phyloP scores from a whole-genome alignment of 2,329 filamentous ascomycete species.

The Chrysoporthe puriensis region DNA sequence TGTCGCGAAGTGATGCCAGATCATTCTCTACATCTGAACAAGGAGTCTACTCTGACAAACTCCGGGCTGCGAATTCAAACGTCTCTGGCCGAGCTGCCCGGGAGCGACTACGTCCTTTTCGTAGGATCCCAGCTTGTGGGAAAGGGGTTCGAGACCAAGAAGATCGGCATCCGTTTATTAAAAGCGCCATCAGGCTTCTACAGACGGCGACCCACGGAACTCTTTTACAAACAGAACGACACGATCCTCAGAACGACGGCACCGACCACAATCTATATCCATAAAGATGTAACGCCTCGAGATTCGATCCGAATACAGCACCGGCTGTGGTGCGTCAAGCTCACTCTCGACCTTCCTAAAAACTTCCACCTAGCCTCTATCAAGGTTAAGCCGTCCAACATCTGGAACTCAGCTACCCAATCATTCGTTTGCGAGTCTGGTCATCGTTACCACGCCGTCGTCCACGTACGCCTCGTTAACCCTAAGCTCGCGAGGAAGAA shows the following conservation, averaged over 20 bases:
- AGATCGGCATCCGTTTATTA: constrained; percentile 5
- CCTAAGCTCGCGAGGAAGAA: background rate
- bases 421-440: constrained; percentile 7
- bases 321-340: background rate
- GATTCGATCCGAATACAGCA: constrained; percentile 4
- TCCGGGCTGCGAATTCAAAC: constrained; percentile 28
- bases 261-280: background rate
- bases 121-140: constrained; percentile 11
- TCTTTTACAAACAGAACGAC: background rate
- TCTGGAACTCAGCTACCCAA: constrained; percentile 8
- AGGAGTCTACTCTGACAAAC: constrained; percentile 28
- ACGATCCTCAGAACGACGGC: background rate
- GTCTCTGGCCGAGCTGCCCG: constrained; percentile 12
- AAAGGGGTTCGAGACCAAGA: background rate
- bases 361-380: constrained; percentile 5
- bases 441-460: constrained; percentile 6
- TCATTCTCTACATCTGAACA: constrained; percentile 22
- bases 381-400: constrained; percentile 6
- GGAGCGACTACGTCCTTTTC: constrained; percentile 26
- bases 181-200: constrained; percentile 10
- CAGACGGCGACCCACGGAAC: background rate
- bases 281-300: constrained; percentile 1
- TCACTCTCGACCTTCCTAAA: constrained; percentile 2
- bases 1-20: constrained; percentile 25
- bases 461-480: constrained; percentile 3